Base-by-base conservation (phyloP, 2,329 filamentous ascomycete species). In the Ceratocystis colombiana region DNA sequence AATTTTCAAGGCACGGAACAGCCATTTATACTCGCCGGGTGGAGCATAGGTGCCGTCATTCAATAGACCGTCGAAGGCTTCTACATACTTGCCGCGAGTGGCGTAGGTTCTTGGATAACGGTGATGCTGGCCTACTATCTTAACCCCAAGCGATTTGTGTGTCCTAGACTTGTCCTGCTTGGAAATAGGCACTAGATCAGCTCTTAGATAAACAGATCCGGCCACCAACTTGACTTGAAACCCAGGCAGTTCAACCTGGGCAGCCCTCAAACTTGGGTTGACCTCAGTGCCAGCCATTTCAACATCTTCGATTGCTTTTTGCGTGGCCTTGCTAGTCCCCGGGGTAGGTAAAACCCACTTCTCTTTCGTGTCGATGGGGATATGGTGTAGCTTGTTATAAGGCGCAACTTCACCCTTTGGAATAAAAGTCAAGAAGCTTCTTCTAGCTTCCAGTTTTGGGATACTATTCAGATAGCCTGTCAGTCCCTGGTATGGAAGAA, bases 21-120 rank as follows among this genome's bases (percentile, higher is more conserved):
- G 74, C 62, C 84, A 74, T 72, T 77, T 79, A 72, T 84, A 84
- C 33, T 71, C 70, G 10, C 82, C 82, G 0, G 76, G 74, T 0
- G 80, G 77, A 1, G 76, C 81, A 68, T 79, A 82, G 0, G 70
- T 74, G 15, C 80, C 80, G 8, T 79, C 76, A 0, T 74, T 74
- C 4, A 84, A 72, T 64, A 74, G 73, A 12, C 82, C 82, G 62
- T 79, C 77, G 76, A 79, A 84, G 0, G 5, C 72, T 46, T 4
- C 69, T 65, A 66, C 71, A 68, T 7, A 68, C 4, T 41, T 71
- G 71, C 67, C 74, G 73, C 6, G 72, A 67, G 53, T 67, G 69
- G 69, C 70, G 37, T 61, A 64, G 55, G 4, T 72, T 48, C 22
- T 66, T 0, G 81, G 81, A 62, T 77, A 79, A 25, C 71, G 73